Evolutionary conservation across 176 grass and related monocot genomes (phyloP).

Genomic region (Carex cristatella): DNA sequence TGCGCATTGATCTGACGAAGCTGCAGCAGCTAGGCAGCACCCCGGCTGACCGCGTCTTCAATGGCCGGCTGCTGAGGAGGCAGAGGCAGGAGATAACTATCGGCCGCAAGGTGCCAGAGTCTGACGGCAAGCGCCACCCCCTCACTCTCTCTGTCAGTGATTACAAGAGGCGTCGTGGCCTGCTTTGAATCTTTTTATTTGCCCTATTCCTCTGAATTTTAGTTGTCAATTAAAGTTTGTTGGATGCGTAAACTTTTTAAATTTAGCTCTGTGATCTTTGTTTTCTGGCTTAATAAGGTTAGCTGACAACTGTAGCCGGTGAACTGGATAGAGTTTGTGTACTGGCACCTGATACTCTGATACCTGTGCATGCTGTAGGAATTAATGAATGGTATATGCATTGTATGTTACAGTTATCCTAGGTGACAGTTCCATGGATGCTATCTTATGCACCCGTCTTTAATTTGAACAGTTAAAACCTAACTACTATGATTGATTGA

Average conservation of each 20-base stretch:
- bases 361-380: too few relatives aligned
- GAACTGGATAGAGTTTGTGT: background rate
- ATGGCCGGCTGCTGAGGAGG: constrained; percentile 53
- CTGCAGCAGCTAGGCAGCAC: constrained; percentile 60
- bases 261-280: background rate
- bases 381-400: too few relatives aligned
- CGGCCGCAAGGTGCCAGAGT: background rate
- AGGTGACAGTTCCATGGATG: too few relatives aligned
- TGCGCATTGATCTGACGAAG: constrained; percentile 61
- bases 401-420: too few relatives aligned
- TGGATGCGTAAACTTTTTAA: background rate
- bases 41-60: constrained; percentile 49
- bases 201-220: background rate
- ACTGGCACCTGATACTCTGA: background rate
- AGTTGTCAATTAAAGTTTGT: background rate
- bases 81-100: constrained; percentile 7
- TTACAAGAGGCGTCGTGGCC: constrained; percentile 3
- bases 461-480: too few relatives aligned
- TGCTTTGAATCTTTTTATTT: background rate
- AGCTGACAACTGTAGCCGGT: background rate
- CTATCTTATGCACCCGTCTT: too few relatives aligned
- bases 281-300: background rate
- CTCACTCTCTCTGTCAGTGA: constrained; percentile 10
- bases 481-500: too few relatives aligned
- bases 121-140: background rate